These are phyloP conservation scores for Podospora pseudocomata DNA, from an alignment of 495 filamentous ascomycete species.

Conservation along the genomic window DNA sequence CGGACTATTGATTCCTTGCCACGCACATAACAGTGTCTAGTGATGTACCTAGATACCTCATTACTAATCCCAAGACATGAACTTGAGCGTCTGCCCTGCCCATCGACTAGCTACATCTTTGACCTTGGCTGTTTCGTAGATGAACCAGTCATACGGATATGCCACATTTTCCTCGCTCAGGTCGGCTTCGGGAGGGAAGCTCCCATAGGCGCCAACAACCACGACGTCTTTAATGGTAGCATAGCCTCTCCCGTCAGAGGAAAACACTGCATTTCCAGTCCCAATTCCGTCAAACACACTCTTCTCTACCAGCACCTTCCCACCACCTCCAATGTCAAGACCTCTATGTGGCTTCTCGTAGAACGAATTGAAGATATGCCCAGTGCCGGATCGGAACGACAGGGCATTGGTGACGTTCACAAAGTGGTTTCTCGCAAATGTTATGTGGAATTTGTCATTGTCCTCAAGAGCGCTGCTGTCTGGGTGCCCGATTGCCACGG, in stretches of 20 bases:
- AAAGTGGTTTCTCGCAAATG: constrained; percentile 57
- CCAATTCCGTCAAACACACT: constrained; percentile 9
- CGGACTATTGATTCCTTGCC: background rate
- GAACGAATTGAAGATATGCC: constrained; percentile 38
- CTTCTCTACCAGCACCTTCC: constrained; percentile 9
- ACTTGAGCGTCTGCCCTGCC: constrained; percentile 16
- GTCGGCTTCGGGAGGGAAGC: constrained; percentile 2
- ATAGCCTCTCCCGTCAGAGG: background rate
- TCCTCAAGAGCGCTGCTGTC: constrained; percentile 43
- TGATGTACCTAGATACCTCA: background rate
- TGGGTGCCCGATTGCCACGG: constrained; percentile 54
- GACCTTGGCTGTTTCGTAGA: constrained; percentile 1
- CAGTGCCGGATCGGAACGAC: constrained; percentile 57
- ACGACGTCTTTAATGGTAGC: background rate
- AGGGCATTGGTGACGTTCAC: constrained; percentile 56
- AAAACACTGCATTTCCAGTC: background rate
- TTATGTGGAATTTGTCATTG: constrained; percentile 53
- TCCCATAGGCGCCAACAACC: constrained; percentile 1
- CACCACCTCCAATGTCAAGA: background rate
- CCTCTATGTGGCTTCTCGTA: constrained; percentile 6
- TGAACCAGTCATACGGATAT: constrained; percentile 20
- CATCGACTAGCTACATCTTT: background rate
- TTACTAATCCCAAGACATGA: constrained; percentile 9
- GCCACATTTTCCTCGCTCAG: constrained; percentile 5
- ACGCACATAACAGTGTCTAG: background rate